These are phyloP conservation scores for Fonsecaea monophora DNA, from an alignment of 2,329 filamentous ascomycete genomes.

Conservation along the genomic window DNA sequence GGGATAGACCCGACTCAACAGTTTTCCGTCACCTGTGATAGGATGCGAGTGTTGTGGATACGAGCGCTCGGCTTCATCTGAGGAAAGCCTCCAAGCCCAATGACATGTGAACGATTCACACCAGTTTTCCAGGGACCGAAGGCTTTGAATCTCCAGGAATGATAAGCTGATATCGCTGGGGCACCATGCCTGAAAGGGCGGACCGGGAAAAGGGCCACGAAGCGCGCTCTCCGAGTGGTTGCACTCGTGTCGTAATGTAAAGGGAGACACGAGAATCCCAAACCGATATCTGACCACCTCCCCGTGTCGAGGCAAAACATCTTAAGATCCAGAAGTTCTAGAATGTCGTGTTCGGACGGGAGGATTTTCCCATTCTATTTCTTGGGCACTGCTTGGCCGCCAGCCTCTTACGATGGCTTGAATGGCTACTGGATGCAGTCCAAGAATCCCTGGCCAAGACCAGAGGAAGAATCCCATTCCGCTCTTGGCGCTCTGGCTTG, in stretches of 20 bases:
- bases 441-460: background rate
- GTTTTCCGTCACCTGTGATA: background rate
- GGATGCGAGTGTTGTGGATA: background rate
- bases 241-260: background rate
- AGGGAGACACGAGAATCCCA: background rate
- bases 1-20: background rate
- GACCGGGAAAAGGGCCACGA: background rate
- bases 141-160: no score
- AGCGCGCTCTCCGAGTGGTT: background rate
- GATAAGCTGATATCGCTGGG: background rate
- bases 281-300: background rate
- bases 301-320: background rate
- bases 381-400: background rate
- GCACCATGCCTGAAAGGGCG: background rate
- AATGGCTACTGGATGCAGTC: background rate
- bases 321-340: background rate
- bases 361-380: background rate
- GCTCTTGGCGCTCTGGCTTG: conserved; percentile 16
- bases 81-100: background rate
- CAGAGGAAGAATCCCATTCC: conserved; percentile 10
- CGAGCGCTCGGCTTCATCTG: background rate
- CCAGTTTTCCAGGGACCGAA: background rate
- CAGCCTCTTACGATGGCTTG: background rate
- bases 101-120: background rate
- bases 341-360: background rate